Base-by-base conservation (phyloP, 78 protist genomes). In the Paulinella micropora region DNA sequence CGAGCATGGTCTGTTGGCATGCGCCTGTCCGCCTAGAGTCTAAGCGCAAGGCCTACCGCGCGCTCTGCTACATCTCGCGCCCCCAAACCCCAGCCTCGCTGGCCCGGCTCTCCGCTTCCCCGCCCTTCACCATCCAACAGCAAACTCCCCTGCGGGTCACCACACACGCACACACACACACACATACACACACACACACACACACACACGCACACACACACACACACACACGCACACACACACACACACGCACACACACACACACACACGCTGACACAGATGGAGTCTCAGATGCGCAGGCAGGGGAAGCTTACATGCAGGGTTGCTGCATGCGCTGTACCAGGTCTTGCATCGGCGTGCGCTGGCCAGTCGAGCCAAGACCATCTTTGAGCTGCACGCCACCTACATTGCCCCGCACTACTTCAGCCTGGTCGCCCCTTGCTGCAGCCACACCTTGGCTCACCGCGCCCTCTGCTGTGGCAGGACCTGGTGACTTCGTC, bases 181-280 rank as follows among this genome's bases (percentile, higher is more conserved):
- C 34, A 1, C 77, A 1, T 0, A 1, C 77, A 1, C 28, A 1
- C 28, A 1, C 28, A 1, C 77, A 1, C 28, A 1, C 1, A 51
- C 77, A 23, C n/a, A 1, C 79, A 2, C 79, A 9, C 34, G 1
- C 79, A 69, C 79, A 2, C 79, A 69, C 79, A 2, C 34, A 2
- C 40, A 83, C 86, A 83, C 84, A 79, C 84, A 79, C 84, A 79
- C 84, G 6, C 6, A 79, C 84, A 79, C 84, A 79, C 84, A 79
- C 35, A 79, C 84, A 4, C 84, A 3, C 32, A 6, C 84, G 32
- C 32, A 6, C 84, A 3, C 6, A 3, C 39, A 23, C 26, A 23
- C 35, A 79, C 35, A 23, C 6, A 79, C 26, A 79, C 35, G 35
- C 6, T 2, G 32, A 79, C 23, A 64, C 23, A 64, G 15, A 64